Evolutionary conservation across 306 rosid species (phyloP), one percentile per base, ranked within the genome.

Genomic region (Dryas drummondii): DNA sequence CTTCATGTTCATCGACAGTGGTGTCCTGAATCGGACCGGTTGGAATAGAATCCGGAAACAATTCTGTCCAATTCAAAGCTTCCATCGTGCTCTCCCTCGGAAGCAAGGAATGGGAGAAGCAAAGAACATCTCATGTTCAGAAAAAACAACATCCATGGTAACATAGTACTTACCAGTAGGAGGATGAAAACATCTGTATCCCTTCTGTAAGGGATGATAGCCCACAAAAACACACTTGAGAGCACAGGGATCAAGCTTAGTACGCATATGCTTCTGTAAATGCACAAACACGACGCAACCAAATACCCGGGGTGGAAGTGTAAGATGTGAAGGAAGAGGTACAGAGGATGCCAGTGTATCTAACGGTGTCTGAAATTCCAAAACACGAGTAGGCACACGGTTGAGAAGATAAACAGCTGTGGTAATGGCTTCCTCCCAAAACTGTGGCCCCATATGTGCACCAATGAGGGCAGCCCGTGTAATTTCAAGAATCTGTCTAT

Each of bases 401-500:
- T 70, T 70, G 0, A 71, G 5, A 0, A 70, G 17, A 62, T 71
- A 40, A 0, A 78, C 51, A 0, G 6, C 56, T 1, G 42, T 60
- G 5, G n/a, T 1, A 6, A 71, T 22, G 4, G 2, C 57, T 52
- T 78, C 77, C 5, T 0, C 3, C 66, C 26, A 71, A n/a, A 50
- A 12, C 0, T 3, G 1, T 42, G n/a, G 26, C 2, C 73, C 68
- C 9, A 54, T 17, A 54, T 71, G 55, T 0, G 77, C 66, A 10
- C 48, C 53, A 6, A 71, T 40, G 4, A 78, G 6, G 0, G 71
- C 1, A 9, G 66, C 40, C 4, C 58, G 37, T 12, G 50, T 17
- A 41, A 67, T 80, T 6, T 79, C 80, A 5, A 80, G 41, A 17
- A 74, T 5, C 9, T 80, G 76, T 0, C 41, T 4, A 4, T 78